Base-by-base conservation (phyloP, 352 stramenopile species). In the Aphanomyces invadans region DNA sequence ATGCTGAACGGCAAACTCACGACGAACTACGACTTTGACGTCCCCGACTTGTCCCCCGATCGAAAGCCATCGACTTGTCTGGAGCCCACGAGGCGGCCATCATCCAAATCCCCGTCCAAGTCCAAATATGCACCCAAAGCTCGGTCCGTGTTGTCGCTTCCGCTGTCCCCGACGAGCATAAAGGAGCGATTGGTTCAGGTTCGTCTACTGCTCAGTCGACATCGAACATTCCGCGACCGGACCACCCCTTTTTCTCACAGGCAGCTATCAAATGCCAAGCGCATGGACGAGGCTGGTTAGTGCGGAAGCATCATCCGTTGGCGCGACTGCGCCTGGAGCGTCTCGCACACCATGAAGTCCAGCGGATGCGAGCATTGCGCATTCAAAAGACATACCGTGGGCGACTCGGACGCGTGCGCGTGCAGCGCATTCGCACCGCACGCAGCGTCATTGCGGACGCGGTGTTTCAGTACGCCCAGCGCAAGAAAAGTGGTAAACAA, bases 1-100 rank as follows among this genome's bases (percentile, higher is more conserved):
- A 12, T 66, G 36, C 59, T 66, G 12, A 66, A 66, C 59, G 49
- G 29, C 38, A 66, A 48, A n/a, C 56, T 65, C 17, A 59, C 38
- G 23, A 21, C 21, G 12, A 28, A 62, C 19, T 4, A 62, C 17
- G 11, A 39, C 44, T n/a, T n/a, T n/a, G n/a, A n/a, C n/a, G n/a
- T n/a, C n/a, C n/a, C n/a, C n/a, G n/a, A n/a, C n/a, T n/a, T n/a
- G n/a, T n/a, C n/a, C n/a, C n/a, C n/a, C n/a, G n/a, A n/a, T n/a
- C n/a, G n/a, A n/a, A n/a, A n/a, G n/a, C n/a, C n/a, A n/a, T n/a
- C n/a, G n/a, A n/a, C n/a, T n/a, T n/a, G n/a, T 7, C 31, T 63
- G 17, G 55, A 63, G 23, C n/a, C n/a, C n/a, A n/a, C n/a, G n/a
- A n/a, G n/a, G n/a, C n/a, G n/a, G n/a, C n/a, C n/a, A n/a, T n/a